These are phyloP conservation scores for Phytophthora chlamydospora DNA, from an alignment of 352 stramenopile genomes.

Conservation along the genomic window DNA sequence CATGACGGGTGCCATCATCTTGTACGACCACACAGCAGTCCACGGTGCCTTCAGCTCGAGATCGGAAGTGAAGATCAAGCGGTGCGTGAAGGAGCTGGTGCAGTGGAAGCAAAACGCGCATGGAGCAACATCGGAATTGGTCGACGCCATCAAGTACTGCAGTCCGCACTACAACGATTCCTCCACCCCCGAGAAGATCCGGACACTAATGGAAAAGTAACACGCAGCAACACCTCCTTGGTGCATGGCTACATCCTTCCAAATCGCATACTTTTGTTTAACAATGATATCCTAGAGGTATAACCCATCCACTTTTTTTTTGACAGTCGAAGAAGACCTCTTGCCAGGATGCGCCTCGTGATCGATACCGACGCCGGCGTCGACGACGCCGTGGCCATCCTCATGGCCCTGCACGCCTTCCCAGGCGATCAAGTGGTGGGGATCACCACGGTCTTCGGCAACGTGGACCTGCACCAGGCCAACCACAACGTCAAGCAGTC, in stretches of 20 bases:
- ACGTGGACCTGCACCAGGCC: constrained; percentile 81
- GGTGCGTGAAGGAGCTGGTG: constrained; percentile 59
- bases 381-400: constrained; percentile 77
- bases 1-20: constrained; percentile 62
- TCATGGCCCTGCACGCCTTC: constrained; percentile 75
- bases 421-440: constrained; percentile 58
- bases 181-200: constrained; percentile 54
- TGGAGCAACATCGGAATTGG: constrained; percentile 43
- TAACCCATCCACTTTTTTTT: too few relatives aligned
- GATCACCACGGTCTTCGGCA: constrained; percentile 85
- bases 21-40: constrained; percentile 59
- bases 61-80: constrained; percentile 72
- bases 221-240: constrained; percentile 4
- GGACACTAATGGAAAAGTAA: constrained; percentile 44
- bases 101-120: constrained; percentile 39
- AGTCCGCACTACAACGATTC: constrained; percentile 60
- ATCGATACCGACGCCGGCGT: constrained; percentile 85
- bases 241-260: constrained; percentile 5
- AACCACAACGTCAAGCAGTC: constrained; percentile 86
- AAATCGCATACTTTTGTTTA: background rate
- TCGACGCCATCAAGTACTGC: constrained; percentile 60
- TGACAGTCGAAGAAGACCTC: background rate
- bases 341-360: constrained; percentile 47
- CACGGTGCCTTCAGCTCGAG: constrained; percentile 59
- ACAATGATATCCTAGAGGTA: too few relatives aligned